A percentile compares a stretch with the other conserved stretches of the same genome.
Evolutionary conservation across 495 filamentous ascomycete species (phyloP).

Genomic region (Alectoria sarmentosa): DNA sequence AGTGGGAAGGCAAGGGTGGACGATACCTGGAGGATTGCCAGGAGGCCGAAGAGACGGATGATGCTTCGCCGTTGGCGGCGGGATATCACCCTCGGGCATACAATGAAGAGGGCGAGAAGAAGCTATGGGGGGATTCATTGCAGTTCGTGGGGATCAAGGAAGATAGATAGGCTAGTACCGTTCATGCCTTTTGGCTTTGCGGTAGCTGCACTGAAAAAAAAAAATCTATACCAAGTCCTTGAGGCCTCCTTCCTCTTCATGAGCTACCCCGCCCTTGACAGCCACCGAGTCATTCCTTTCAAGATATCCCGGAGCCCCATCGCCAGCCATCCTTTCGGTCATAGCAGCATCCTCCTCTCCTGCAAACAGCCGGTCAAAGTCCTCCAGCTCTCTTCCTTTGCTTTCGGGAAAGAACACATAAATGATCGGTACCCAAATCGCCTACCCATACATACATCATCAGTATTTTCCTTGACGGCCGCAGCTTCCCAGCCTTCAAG

Average conservation of each 20-base stretch:
- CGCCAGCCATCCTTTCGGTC: neutral
- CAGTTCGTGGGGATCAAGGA: conserved; percentile 30
- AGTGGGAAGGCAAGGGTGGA: conserved; percentile 35
- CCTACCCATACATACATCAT: neutral
- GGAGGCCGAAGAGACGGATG: conserved; percentile 21
- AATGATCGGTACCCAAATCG: conserved; percentile 29
- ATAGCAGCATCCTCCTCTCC: conserved; percentile 16
- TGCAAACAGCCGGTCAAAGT: conserved; percentile 44
- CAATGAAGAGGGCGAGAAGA: conserved; percentile 32
- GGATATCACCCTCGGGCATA: conserved; percentile 31
- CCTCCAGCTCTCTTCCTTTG: conserved; percentile 40
- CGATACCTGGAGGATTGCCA: conserved; percentile 36
- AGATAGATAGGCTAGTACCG: conserved; percentile 3
- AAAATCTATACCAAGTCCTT: neutral
- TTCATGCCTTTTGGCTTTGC: neutral
- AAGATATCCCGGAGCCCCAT: neutral
- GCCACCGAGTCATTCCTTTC: neutral
- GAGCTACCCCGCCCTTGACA: neutral
- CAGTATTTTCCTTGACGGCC: neutral
- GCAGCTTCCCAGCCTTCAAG: neutral
- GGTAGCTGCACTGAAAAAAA: neutral
- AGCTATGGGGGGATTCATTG: conserved; percentile 33
- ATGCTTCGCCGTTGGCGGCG: neutral
- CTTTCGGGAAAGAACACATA: conserved; percentile 41
- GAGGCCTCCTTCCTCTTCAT: neutral